phyloP scores from a whole-genome alignment of 495 filamentous ascomycete genomes.

The Annulohypoxylon maeteangense region DNA sequence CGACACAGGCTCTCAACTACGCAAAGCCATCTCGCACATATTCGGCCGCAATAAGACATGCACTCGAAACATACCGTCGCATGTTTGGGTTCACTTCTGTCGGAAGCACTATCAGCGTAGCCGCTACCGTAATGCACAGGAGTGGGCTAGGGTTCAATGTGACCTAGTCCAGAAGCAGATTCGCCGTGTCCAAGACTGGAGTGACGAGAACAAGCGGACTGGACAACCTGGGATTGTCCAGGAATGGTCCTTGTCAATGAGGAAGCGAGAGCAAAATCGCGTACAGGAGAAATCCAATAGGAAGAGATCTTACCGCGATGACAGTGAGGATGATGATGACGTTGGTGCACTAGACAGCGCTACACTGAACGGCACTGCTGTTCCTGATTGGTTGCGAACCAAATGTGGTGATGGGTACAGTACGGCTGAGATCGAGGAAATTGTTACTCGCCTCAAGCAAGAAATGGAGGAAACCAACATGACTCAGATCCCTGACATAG shows the following conservation, averaged over 20 bases:
- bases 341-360: slow-evolving; percentile 24
- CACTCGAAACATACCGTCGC: slow-evolving; percentile 71
- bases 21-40: slow-evolving; percentile 84
- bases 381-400: slow-evolving; percentile 57
- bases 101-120: slow-evolving; percentile 87
- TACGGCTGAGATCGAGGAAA: slow-evolving; percentile 50
- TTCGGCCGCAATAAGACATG: slow-evolving; percentile 89
- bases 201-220: slow-evolving; percentile 49
- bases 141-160: slow-evolving; percentile 69
- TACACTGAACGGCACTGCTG: slow-evolving; percentile 47
- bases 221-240: slow-evolving; percentile 57
- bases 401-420: slow-evolving; percentile 50
- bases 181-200: slow-evolving; percentile 68
- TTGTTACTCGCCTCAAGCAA: slow-evolving; percentile 49
- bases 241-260: slow-evolving; percentile 59
- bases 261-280: slow-evolving; percentile 65
- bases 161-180: slow-evolving; percentile 69
- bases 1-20: slow-evolving; percentile 61
- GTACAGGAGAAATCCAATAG: slow-evolving; percentile 47
- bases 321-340: slow-evolving; percentile 46
- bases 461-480: slow-evolving; percentile 47
- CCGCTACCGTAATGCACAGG: slow-evolving; percentile 70
- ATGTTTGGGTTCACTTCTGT: slow-evolving; percentile 77
- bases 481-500: slow-evolving; percentile 69
- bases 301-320: slow-evolving; percentile 43